Conservation (phyloP, 345 rosid genomes). For the Eucalyptus lansdowneana region DNA sequence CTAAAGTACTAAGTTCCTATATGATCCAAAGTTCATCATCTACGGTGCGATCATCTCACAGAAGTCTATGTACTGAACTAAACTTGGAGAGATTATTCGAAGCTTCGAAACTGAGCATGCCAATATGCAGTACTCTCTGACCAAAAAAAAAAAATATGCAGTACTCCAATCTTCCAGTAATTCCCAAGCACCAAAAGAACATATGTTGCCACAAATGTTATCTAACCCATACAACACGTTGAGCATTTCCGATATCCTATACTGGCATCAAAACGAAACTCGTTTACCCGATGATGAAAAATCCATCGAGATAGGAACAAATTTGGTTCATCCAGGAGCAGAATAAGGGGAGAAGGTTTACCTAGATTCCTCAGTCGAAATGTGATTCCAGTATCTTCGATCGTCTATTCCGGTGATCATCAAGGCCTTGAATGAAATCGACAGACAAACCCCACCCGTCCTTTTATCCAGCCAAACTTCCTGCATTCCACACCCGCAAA, state of each 20-base stretch:
- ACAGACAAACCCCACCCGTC: slow-evolving; percentile 11
- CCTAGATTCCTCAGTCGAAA: slow-evolving; percentile 16
- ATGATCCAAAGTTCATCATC: neutral
- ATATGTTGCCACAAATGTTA: neutral
- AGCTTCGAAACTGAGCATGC: neutral
- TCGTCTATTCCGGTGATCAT: slow-evolving; percentile 7
- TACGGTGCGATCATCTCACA: neutral
- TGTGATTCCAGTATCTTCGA: slow-evolving; percentile 12
- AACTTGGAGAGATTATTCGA: neutral
- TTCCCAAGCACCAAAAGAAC: neutral
- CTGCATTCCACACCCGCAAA: slow-evolving; percentile 10
- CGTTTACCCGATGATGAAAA: neutral
- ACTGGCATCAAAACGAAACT: neutral
- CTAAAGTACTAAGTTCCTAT: neutral
- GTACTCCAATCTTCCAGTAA: neutral
- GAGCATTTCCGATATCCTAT: neutral
- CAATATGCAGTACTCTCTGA: neutral
- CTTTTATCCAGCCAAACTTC: slow-evolving; percentile 33
- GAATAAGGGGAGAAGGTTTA: neutral
- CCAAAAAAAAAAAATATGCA: neutral
- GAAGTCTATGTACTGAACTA: neutral
- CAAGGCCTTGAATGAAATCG: slow-evolving; percentile 5
- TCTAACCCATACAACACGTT: neutral
- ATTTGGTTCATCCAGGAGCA: neutral
- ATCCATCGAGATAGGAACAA: neutral